Conservation (phyloP, 805 yeast species). For the Candida silvicultrix region DNA sequence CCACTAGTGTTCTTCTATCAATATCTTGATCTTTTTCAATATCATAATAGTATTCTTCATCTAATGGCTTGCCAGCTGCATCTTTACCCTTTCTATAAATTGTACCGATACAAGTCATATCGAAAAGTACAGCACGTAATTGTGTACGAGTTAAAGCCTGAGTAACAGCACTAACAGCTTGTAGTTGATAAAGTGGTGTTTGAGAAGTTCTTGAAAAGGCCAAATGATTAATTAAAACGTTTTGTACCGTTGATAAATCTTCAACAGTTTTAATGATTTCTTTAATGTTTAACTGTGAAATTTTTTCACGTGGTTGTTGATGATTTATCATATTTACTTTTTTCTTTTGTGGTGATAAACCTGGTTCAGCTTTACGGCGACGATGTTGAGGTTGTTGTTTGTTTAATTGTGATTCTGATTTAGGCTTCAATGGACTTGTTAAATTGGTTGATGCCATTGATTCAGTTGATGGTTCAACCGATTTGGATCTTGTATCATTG, state of each 20-base stretch:
- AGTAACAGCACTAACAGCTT: slow-evolving; percentile 52
- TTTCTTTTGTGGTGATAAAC: slow-evolving; percentile 24
- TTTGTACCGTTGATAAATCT: slow-evolving; percentile 47
- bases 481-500: slow-evolving; percentile 5
- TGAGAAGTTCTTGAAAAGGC: slow-evolving; percentile 88
- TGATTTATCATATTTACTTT: slow-evolving; percentile 10
- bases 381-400: slow-evolving; percentile 13
- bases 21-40: slow-evolving; percentile 75
- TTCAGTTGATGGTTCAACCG: slow-evolving; percentile 8
- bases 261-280: slow-evolving; percentile 27
- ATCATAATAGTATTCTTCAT: slow-evolving; percentile 88
- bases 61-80: slow-evolving; percentile 92
- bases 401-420: not conserved
- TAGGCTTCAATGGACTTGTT: slow-evolving; percentile 6
- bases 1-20: slow-evolving; percentile 64
- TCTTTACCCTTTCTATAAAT: slow-evolving; percentile 88
- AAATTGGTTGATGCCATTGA: not conserved
- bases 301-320: slow-evolving; percentile 19
- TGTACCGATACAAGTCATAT: slow-evolving; percentile 68
- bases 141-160: slow-evolving; percentile 38
- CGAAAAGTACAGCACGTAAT: slow-evolving; percentile 36
- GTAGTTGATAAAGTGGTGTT: slow-evolving; percentile 73
- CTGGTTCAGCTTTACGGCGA: slow-evolving; percentile 26
- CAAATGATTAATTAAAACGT: slow-evolving; percentile 71
- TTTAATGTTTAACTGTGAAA: slow-evolving; percentile 23